These are phyloP conservation scores for Urochloa ruziziensis DNA, from an alignment of 176 grass and related monocot genomes.

Conservation along the genomic window DNA sequence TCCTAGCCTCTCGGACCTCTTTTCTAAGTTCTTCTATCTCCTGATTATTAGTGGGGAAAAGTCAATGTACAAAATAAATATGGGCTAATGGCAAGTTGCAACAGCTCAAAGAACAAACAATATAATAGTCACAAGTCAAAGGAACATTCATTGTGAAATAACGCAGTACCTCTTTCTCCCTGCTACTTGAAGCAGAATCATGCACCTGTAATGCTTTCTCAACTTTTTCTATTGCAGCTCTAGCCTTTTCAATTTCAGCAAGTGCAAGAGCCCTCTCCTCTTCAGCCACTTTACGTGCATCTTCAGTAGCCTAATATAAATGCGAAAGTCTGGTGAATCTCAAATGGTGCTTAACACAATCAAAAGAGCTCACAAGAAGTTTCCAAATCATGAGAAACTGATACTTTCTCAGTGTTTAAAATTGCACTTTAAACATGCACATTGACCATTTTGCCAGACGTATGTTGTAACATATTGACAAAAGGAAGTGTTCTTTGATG, in stretches of 20 bases:
- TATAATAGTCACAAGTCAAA: constrained; percentile 15
- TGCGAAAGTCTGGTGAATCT: background rate
- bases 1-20: constrained; percentile 91
- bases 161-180: constrained; percentile 64
- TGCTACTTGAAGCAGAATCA: constrained; percentile 57
- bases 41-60: constrained; percentile 33
- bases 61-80: constrained; percentile 7
- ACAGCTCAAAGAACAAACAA: constrained; percentile 16
- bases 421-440: background rate
- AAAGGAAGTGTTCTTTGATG: background rate
- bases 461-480: background rate
- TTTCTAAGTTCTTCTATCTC: constrained; percentile 82
- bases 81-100: background rate
- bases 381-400: background rate
- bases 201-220: constrained; percentile 70
- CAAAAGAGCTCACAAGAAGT: background rate
- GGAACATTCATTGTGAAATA: constrained; percentile 24
- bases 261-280: constrained; percentile 86
- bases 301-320: constrained; percentile 77
- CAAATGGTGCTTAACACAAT: background rate
- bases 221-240: constrained; percentile 67
- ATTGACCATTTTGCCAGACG: background rate
- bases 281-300: constrained; percentile 86
- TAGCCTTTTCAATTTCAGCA: constrained; percentile 92
- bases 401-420: background rate